These are phyloP conservation scores for Vitis hybrid DNA, from an alignment of 177 flowering plant genomes.

Conservation along the genomic window DNA sequence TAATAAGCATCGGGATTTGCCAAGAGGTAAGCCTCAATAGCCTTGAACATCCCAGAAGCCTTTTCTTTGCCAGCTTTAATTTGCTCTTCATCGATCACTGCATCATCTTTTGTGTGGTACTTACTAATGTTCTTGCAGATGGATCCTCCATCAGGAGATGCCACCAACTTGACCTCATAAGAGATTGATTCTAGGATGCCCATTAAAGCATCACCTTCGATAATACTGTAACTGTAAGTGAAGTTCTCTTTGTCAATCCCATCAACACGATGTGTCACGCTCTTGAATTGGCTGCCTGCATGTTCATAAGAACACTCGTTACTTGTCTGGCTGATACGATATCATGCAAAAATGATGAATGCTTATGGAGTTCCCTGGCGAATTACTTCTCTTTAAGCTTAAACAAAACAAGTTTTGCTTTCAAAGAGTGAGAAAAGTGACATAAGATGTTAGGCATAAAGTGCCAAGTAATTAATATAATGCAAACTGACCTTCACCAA, in stretches of 20 bases:
- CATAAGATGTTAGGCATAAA: too few species aligned
- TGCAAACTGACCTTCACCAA: too few species aligned
- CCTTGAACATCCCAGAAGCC: conserved; percentile 14
- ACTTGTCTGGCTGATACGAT: too few species aligned
- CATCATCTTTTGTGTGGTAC: conserved; percentile 10
- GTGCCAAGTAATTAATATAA: too few species aligned
- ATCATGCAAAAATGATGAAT: too few species aligned
- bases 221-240: conserved; percentile 8
- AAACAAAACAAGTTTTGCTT: too few species aligned
- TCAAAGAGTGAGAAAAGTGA: too few species aligned
- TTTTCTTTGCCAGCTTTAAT: conserved; percentile 20
- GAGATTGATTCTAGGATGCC: conserved; percentile 22
- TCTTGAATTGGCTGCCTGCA: background rate
- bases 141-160: conserved; percentile 23
- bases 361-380: too few species aligned
- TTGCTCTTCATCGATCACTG: conserved; percentile 31
- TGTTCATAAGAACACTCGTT: too few species aligned
- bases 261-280: conserved; percentile 5
- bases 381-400: too few species aligned
- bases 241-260: conserved; percentile 11
- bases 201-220: conserved; percentile 23
- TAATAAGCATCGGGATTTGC: conserved; percentile 20
- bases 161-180: conserved; percentile 24
- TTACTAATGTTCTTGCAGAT: conserved; percentile 22
- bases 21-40: conserved; percentile 21